Evolutionary conservation across 306 rosid species (phyloP), one percentile per base, ranked within the genome.

Genomic region (Dalbergia oliveri): DNA sequence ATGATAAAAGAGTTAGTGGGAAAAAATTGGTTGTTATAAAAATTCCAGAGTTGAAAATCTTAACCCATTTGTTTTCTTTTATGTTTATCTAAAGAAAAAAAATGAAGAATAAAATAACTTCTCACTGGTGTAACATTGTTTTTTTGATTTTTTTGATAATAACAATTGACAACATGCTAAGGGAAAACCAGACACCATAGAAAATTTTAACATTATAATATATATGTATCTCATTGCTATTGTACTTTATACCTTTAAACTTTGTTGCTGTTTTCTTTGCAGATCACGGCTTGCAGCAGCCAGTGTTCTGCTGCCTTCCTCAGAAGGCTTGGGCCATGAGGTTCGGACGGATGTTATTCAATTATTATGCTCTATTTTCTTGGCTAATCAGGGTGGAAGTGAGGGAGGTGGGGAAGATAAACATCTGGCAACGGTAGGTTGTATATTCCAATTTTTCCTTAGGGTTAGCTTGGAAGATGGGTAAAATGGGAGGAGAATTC

Each of bases 331-430:
- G 79, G 81, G 73, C 72, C 84, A 79, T 65, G 85, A 79, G 87
- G 87, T 76, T 85, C 91, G 82, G 79, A 86, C 83, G 76, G 84
- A 83, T 77, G 87, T 87, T 45, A 87, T 87, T 81, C 87, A 87
- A 58, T 67, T 87, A 64, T 86, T 96, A 51, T 96, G 99, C 79
- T 89, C 98, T 65, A 90, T 96, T 76, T 96, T 96, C 88, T 85
- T 96, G 88, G 97, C 99, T 71, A 91, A 96, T 89, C 88, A 85
- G 79, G 97, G 97, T 82, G 92, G 85, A 65, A 88, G 88, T 51
- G 98, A 90, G 66, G 97, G 83, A 78, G 88, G 74, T 35, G 96
- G 80, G 72, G 99, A 91, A 79, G 97, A 86, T 67, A 84, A 86
- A 65, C 16, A 45, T 23, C 63, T 77, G 21, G 77, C 49, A 35